Percentiles rank a stretch among this genome's conserved stretches.
Conservation (phyloP, 306 rosid species). For the Gillenia trifoliata region DNA sequence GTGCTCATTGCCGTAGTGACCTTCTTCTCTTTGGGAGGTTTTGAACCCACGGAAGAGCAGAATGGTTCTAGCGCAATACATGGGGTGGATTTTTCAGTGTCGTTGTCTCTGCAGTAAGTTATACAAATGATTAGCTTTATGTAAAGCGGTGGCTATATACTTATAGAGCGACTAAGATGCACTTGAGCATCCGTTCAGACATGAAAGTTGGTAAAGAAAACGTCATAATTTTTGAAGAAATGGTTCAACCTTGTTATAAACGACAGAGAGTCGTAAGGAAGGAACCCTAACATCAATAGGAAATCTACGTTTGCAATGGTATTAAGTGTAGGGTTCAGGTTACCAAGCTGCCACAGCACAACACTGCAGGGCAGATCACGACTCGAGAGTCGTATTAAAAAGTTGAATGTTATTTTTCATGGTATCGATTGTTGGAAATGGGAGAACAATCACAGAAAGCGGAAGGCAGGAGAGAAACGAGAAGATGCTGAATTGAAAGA, state of each 20-base stretch:
- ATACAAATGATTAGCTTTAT: conserved; percentile 7
- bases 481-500: no score
- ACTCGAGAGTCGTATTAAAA: no score
- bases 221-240: neutral
- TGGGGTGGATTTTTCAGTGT: conserved; percentile 25
- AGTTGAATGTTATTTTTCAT: neutral
- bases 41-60: conserved; percentile 35
- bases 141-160: neutral
- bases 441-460: no score
- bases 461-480: neutral
- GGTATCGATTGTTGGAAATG: neutral
- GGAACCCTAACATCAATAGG: neutral
- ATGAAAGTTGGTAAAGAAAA: neutral
- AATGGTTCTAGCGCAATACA: conserved; percentile 35
- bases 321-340: no score
- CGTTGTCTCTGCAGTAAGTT: conserved; percentile 38
- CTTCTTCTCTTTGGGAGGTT: conserved; percentile 37
- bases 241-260: neutral
- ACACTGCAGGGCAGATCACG: no score
- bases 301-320: neutral
- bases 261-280: neutral
- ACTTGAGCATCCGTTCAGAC: neutral
- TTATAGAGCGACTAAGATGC: neutral
- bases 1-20: conserved; percentile 59
- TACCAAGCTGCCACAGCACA: no score